These are phyloP conservation scores for Periconia sp. DNA, from an alignment of 2,329 filamentous ascomycete species.

Conservation along the genomic window DNA sequence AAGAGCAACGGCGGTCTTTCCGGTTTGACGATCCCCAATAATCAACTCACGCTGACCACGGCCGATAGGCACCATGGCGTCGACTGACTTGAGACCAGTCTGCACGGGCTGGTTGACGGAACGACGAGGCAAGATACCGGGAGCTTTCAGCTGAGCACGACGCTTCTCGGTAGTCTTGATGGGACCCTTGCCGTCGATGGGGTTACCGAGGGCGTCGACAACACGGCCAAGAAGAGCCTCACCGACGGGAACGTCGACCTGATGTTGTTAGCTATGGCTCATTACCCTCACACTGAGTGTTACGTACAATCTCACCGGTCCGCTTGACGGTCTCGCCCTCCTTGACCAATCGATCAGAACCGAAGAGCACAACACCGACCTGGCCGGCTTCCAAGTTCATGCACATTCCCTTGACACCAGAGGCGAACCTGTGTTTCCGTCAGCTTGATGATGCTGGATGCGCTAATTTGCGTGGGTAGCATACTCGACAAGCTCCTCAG, in stretches of 20 bases:
- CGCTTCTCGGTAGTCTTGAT: constrained; percentile 89
- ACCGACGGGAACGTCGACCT: constrained; percentile 98
- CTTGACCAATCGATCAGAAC: constrained; percentile 99
- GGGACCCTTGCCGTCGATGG: constrained; percentile 98
- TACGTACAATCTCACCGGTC: constrained; percentile 96
- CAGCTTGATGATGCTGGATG: constrained; percentile 29
- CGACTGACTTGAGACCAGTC: constrained; percentile 98
- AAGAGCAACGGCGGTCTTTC: constrained; percentile 98
- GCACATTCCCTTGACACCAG: constrained; percentile 99
- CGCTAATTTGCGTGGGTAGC: constrained; percentile 14
- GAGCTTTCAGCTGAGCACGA: constrained; percentile 98
- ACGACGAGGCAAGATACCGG: constrained; percentile 93
- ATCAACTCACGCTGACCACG: constrained; percentile 99
- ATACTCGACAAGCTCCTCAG: constrained; percentile 99
- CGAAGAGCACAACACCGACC: constrained; percentile 99
- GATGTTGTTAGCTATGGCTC: constrained; percentile 26
- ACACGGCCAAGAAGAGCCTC: constrained; percentile 94
- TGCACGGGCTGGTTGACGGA: constrained; percentile 99
- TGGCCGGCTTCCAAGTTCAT: constrained; percentile 99
- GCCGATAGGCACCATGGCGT: constrained; percentile 99
- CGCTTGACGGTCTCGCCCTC: constrained; percentile 99
- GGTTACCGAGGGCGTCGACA: constrained; percentile 97
- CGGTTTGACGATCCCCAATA: constrained; percentile 99
- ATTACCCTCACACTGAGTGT: neutral
- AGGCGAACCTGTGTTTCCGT: constrained; percentile 78